Percentiles rank a stretch among this genome's conserved stretches.
These are phyloP conservation scores for Suhomyces anneliseae DNA, from an alignment of 1,139 yeast species.

Conservation along the genomic window DNA sequence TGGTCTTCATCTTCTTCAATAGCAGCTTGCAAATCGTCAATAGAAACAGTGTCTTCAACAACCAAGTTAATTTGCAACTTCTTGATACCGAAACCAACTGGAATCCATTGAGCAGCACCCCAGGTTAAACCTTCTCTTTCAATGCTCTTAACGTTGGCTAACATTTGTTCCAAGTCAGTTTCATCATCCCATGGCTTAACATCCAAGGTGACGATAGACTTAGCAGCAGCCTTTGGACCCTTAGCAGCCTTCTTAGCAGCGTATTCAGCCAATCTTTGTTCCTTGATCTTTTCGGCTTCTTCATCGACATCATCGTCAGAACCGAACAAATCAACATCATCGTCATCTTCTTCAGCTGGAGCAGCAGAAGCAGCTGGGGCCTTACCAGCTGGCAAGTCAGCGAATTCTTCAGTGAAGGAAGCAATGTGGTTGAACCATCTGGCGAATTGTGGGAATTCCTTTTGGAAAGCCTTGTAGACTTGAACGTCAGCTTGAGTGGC, in stretches of 20 bases:
- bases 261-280: constrained; percentile 96
- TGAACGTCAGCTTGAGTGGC: constrained; percentile 96
- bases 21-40: constrained; percentile 80
- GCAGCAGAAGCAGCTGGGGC: constrained; percentile 50
- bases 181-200: constrained; percentile 99
- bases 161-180: constrained; percentile 87
- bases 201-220: constrained; percentile 93
- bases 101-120: constrained; percentile 97
- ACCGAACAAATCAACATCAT: constrained; percentile 93
- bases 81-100: constrained; percentile 99
- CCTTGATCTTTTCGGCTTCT: constrained; percentile 95
- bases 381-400: constrained; percentile 75
- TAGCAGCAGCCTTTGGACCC: constrained; percentile 98
- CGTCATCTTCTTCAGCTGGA: constrained; percentile 75
- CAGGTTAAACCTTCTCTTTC: constrained; percentile 91
- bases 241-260: constrained; percentile 96
- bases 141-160: constrained; percentile 80
- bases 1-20: constrained; percentile 98
- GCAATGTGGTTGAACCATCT: constrained; percentile 99
- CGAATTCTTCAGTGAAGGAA: constrained; percentile 83
- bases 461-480: constrained; percentile 92
- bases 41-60: constrained; percentile 93
- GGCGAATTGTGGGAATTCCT: constrained; percentile 88
- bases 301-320: constrained; percentile 95
- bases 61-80: constrained; percentile 98